Conservation (phyloP, 2,329 filamentous ascomycete species). For the Monilinia fructicola region DNA sequence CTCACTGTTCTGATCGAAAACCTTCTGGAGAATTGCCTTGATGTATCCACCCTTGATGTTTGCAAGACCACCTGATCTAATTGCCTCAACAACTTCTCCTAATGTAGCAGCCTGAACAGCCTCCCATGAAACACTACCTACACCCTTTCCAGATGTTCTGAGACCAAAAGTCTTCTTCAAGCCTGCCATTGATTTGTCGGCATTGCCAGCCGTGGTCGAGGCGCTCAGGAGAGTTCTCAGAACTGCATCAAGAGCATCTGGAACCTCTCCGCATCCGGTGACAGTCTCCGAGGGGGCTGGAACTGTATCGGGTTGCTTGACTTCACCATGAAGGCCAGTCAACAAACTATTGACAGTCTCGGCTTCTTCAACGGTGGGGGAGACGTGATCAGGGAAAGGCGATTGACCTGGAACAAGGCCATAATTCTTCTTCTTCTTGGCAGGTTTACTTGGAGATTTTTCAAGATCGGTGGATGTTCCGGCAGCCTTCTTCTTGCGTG, state of each 20-base stretch:
- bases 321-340: slow-evolving; percentile 62
- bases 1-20: slow-evolving; percentile 65
- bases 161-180: slow-evolving; percentile 65
- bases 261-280: slow-evolving; percentile 64
- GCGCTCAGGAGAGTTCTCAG: slow-evolving; percentile 55
- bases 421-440: slow-evolving; percentile 47
- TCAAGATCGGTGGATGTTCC: slow-evolving; percentile 17
- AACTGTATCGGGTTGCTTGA: slow-evolving; percentile 63
- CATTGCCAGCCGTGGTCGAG: slow-evolving; percentile 51
- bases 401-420: slow-evolving; percentile 55
- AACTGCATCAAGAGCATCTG: slow-evolving; percentile 54
- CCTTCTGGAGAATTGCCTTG: slow-evolving; percentile 70
- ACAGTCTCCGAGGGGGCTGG: slow-evolving; percentile 68
- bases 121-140: slow-evolving; percentile 74
- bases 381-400: slow-evolving; percentile 66
- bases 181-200: slow-evolving; percentile 64
- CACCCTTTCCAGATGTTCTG: slow-evolving; percentile 60
- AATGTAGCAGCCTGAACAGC: slow-evolving; percentile 60
- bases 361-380: slow-evolving; percentile 68
- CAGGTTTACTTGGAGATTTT: slow-evolving; percentile 11
- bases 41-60: slow-evolving; percentile 71
- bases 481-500: slow-evolving; percentile 19
- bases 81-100: slow-evolving; percentile 64
- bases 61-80: slow-evolving; percentile 69
- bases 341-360: slow-evolving; percentile 67